These are phyloP conservation scores for Diplocarpon rosae DNA, from an alignment of 2,329 filamentous ascomycete genomes.

Conservation along the genomic window DNA sequence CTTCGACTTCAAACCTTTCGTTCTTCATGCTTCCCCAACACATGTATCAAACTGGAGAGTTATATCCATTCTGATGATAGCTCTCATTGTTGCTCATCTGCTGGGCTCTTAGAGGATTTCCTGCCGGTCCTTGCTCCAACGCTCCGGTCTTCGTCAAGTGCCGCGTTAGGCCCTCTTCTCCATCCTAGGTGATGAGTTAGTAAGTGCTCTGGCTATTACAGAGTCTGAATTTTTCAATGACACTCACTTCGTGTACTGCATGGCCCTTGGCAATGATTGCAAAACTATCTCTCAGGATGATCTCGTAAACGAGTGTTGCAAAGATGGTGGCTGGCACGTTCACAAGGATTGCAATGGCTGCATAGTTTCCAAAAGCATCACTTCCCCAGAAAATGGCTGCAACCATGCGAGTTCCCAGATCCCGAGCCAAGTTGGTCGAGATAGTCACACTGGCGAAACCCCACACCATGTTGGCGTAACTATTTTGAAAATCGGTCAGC, in stretches of 20 bases:
- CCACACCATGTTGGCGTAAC: constrained; percentile 34
- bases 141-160: constrained; percentile 31
- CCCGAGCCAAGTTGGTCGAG: constrained; percentile 45
- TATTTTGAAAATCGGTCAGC: not conserved
- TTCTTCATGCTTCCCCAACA: no score
- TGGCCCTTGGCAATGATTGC: constrained; percentile 37
- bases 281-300: constrained; percentile 42
- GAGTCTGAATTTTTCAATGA: not conserved
- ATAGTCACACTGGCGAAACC: constrained; percentile 45
- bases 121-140: constrained; percentile 17
- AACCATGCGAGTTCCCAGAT: constrained; percentile 47
- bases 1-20: no score
- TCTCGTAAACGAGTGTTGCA: constrained; percentile 43
- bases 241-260: constrained; percentile 32
- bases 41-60: constrained; percentile 7
- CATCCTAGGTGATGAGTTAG: constrained; percentile 22
- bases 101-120: constrained; percentile 9
- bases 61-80: constrained; percentile 6
- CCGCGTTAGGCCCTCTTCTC: constrained; percentile 37
- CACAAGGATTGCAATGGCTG: constrained; percentile 43
- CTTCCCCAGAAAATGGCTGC: constrained; percentile 45
- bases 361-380: constrained; percentile 39
- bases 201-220: not conserved
- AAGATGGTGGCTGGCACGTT: constrained; percentile 47
- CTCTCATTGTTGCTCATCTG: constrained; percentile 5